Evolutionary conservation across 352 stramenopile genomes (phyloP), one percentile per base, ranked within the genome.

Genomic region (Poterioochromonas sp.): DNA sequence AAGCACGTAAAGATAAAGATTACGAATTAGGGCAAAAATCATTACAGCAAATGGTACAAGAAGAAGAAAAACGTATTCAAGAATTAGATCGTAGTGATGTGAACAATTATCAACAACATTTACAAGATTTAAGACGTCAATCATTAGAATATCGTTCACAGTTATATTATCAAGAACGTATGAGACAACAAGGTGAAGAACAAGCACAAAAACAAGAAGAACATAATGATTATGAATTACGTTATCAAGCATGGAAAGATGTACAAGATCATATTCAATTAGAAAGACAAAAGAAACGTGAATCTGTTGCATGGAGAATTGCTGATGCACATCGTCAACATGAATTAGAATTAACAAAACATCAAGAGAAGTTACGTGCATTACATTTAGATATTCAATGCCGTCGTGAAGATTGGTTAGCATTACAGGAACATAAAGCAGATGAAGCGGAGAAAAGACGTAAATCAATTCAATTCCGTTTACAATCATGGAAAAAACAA

Each of bases 51-150:
- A 5, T 73, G 2, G 63, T 73, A 12, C 37, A 34, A 12, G 20
- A 73, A 47, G 37, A 73, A 73, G 63, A 73, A 29, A 73, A 44
- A 12, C 5, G 32, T 11, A 12, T 73, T 11, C 5, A 73, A n/a
- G 63, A 73, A 51, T 11, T 20, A 49, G 63, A 73, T 47, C 29
- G 63, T 40, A 15, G 40, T n/a, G 63, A 73, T 49, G 32, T 73
- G 11, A 8, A 73, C 47, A 40, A 47, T 5, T 73, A 47, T 49
- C 34, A 29, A 5, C 8, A 40, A 35, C 34, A 29, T 43, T 32
- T 73, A 32, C 11, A 26, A 15, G 63, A 73, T 15, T 8, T 12
- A 51, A 11, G 63, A 26, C 63, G 63, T 47, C 29, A 73, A 47
- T 34, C 11, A 8, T 20, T 73, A 12, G 20, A 40, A 73, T 73